Conservation (phyloP, 2,329 filamentous ascomycete genomes). For the Xenoacremonium recifei region DNA sequence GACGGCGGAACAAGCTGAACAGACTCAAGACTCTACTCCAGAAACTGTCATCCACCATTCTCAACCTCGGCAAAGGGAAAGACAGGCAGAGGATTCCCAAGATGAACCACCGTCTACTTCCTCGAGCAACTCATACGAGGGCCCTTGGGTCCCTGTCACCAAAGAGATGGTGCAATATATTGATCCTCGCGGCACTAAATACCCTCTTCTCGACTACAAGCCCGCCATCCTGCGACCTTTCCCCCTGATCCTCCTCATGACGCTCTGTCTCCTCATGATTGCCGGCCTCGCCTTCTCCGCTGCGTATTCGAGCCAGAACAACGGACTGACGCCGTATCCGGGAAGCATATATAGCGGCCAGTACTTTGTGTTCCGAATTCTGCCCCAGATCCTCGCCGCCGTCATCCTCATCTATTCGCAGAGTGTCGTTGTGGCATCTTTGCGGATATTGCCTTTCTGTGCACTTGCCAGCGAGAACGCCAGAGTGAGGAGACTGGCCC, state of each 20-base stretch:
- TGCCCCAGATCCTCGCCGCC: conserved; percentile 75
- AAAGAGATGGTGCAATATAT: conserved; percentile 33
- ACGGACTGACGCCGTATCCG: conserved; percentile 67
- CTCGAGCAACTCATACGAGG: background rate
- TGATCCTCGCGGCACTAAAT: conserved; percentile 36
- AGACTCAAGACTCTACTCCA: conserved; percentile 14
- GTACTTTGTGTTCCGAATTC: conserved; percentile 84
- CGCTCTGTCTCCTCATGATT: conserved; percentile 67
- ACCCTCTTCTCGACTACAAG: conserved; percentile 63
- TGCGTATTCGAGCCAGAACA: conserved; percentile 60
- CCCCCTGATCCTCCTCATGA: conserved; percentile 59
- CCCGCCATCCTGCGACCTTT: conserved; percentile 68
- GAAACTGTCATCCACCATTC: conserved; percentile 19
- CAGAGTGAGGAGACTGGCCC: conserved; percentile 58
- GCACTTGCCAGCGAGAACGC: conserved; percentile 68
- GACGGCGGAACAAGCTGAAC: background rate
- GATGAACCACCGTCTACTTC: conserved; percentile 12
- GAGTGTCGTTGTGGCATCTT: conserved; percentile 69
- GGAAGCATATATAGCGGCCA: conserved; percentile 65
- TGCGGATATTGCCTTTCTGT: conserved; percentile 74
- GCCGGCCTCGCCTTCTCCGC: conserved; percentile 71
- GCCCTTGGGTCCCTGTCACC: conserved; percentile 15
- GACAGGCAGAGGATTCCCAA: conserved; percentile 10
- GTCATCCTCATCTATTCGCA: conserved; percentile 75
- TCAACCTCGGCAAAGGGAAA: no score